Evolutionary conservation across 805 yeast genomes (phyloP).

Genomic region (Saccharomyces cerevisiae): DNA sequence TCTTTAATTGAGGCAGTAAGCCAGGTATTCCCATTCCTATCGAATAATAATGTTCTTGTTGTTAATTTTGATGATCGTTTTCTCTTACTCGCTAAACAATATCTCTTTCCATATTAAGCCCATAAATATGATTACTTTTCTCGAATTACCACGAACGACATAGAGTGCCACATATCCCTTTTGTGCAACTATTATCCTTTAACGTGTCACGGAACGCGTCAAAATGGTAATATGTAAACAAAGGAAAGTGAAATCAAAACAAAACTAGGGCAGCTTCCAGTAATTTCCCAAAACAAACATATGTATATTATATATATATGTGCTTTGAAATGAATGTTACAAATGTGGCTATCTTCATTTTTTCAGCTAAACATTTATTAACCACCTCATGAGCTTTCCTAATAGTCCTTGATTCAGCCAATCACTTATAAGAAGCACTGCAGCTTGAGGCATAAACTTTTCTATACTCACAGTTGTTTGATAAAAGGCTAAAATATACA

Average conservation of each 20-base stretch:
- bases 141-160: not conserved
- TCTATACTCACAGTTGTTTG: no score
- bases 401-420: not conserved
- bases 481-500: not conserved
- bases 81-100: not conserved
- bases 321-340: not conserved
- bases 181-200: not conserved
- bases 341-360: not conserved
- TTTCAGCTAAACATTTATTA: not conserved
- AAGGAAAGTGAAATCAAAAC: not conserved
- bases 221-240: not conserved
- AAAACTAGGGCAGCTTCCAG: not conserved
- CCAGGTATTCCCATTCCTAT: conserved; percentile 70
- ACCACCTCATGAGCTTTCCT: not conserved
- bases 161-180: not conserved
- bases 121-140: not conserved
- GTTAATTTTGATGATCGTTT: not conserved
- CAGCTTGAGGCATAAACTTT: not conserved
- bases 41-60: not conserved
- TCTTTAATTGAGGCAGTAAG: conserved; percentile 61
- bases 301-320: not conserved
- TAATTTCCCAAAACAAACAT: not conserved
- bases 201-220: not conserved
- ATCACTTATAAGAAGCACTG: not conserved
- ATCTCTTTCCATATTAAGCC: not conserved